Base-by-base conservation (phyloP, 306 rosid species). In the Acmispon strigosus region DNA sequence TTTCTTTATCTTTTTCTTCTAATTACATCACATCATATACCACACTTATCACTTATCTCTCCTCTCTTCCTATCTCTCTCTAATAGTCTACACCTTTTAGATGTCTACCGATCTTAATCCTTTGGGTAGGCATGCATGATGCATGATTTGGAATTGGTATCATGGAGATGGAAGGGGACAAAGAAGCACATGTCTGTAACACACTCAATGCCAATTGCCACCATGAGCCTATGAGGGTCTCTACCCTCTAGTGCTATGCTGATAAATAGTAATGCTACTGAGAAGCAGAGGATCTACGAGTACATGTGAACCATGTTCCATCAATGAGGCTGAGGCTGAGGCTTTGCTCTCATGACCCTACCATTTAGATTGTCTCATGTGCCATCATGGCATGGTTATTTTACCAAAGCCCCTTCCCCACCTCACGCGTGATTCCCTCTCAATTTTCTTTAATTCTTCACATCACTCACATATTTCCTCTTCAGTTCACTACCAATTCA, bases 401-500 rank as follows among this genome's bases (percentile, higher is more conserved):
- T 62, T 44, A 20, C 16, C 15, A 10, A 37, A 39, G 44, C 0
- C 37, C 64, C 29, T 62, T 32, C 74, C 51, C 80, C 87, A 72
- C 86, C 74, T 72, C 66, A 69, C 72, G 87, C 87, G 82, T 78
- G 84, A 74, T 79, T 74, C 66, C 53, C 76, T 78, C 90, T 76
- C 84, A 60, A 69, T 75, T 53, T 59, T 50, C 64, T 62, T 58
- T 61, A 69, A 66, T 69, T 62, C 49, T 44, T 37, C 8, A 29
- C 59, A n/a, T n/a, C n/a, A 4, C 32, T 67, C 73, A 17, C 19
- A 68, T 19, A 8, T 45, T 70, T 71, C 57, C 48, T 45, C 34
- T 72, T 49, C 29, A 45, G 7, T 44, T 64, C 66, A 9, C 57
- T 13, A 5, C 39, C 67, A 44, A 36, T 68, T 67, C 69, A 15